These are phyloP conservation scores for Penicillium egyptiacum DNA, from an alignment of 495 filamentous ascomycete genomes.

Conservation along the genomic window DNA sequence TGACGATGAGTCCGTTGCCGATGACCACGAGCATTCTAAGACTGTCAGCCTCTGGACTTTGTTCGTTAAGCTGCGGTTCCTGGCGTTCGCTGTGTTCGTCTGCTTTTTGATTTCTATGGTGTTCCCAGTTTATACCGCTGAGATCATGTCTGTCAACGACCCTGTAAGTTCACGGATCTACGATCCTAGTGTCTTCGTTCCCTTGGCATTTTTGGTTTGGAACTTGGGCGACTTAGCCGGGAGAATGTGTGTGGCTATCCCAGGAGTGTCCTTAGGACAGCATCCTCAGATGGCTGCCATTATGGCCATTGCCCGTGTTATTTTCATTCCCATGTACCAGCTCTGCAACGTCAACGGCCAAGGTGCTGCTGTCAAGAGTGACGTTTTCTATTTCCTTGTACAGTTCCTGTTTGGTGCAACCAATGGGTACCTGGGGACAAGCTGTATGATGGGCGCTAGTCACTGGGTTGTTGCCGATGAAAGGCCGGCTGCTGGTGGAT, in stretches of 20 bases:
- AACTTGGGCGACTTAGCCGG: conserved; percentile 84
- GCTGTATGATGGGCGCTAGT: conserved; percentile 86
- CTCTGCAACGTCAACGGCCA: conserved; percentile 79
- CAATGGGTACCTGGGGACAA: conserved; percentile 82
- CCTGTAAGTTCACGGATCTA: conserved; percentile 58
- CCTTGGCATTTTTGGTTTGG: conserved; percentile 90
- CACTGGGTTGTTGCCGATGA: conserved; percentile 77
- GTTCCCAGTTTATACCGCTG: conserved; percentile 87
- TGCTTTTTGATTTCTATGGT: conserved; percentile 87
- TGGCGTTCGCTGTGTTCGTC: conserved; percentile 68
- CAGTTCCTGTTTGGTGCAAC: conserved; percentile 80
- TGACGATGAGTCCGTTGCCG: conserved; percentile 19
- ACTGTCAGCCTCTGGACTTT: conserved; percentile 64
- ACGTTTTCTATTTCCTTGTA: conserved; percentile 85
- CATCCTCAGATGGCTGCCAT: conserved; percentile 64
- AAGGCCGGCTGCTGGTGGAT: conserved; percentile 84
- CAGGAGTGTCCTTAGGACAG: conserved; percentile 57
- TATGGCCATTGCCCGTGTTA: conserved; percentile 58
- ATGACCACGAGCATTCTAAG: conserved; percentile 33
- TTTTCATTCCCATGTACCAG: conserved; percentile 81
- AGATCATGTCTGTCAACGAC: conserved; percentile 69
- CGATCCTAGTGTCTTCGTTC: conserved; percentile 75
- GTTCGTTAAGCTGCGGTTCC: conserved; percentile 70
- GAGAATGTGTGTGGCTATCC: conserved; percentile 65
- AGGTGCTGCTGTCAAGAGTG: conserved; percentile 69